A percentile compares a stretch with the other conserved stretches of the same genome.
These are phyloP conservation scores for Spergularia azorica DNA, from an alignment of 179 eudicot species.

Conservation along the genomic window DNA sequence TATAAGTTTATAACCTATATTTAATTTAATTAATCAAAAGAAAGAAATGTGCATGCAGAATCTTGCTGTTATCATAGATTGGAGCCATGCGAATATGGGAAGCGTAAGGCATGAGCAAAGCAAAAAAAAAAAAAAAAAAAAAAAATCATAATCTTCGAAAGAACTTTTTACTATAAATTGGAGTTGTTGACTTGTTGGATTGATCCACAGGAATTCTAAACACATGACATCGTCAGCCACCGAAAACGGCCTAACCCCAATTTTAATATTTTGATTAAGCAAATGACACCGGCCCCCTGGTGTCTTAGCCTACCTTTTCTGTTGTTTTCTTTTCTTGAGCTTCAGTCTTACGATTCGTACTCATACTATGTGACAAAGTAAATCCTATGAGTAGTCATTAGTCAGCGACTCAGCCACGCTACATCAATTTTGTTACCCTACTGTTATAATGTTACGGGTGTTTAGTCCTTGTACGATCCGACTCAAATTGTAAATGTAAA, in stretches of 20 bases:
- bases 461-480: too few relatives aligned
- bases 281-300: slow-evolving; percentile 9
- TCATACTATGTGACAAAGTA: too few relatives aligned
- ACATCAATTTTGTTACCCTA: too few relatives aligned
- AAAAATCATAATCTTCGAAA: too few relatives aligned
- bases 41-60: slow-evolving; percentile 13
- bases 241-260: slow-evolving; percentile 35
- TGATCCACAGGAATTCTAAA: slow-evolving; percentile 20
- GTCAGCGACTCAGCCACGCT: too few relatives aligned
- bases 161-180: slow-evolving; percentile 8
- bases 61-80: too few relatives aligned
- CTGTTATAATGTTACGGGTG: too few relatives aligned
- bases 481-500: too few relatives aligned
- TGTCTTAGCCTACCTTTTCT: not conserved
- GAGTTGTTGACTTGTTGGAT: slow-evolving; percentile 58
- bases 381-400: too few relatives aligned
- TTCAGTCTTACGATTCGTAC: too few relatives aligned
- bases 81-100: slow-evolving; percentile 26
- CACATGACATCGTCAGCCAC: slow-evolving; percentile 29
- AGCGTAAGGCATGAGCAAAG: slow-evolving; percentile 41
- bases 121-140: too few relatives aligned
- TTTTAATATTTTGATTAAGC: not conserved
- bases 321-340: too few relatives aligned
- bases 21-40: not conserved
- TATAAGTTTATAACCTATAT: not conserved